Evolutionary conservation across 73 alveolate species (phyloP).

Genomic region (Loxodes magnus): DNA sequence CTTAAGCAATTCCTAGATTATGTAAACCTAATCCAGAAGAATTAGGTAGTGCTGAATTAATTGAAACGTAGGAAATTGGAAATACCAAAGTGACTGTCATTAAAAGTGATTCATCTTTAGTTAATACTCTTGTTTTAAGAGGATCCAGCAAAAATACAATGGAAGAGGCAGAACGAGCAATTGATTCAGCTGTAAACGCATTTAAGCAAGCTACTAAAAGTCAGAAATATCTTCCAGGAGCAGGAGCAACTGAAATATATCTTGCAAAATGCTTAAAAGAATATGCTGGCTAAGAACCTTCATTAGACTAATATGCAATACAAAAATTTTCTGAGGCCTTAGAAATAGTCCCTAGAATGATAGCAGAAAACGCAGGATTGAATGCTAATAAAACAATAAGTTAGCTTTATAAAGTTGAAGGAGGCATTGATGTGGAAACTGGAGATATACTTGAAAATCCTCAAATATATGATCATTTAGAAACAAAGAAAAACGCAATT

Average conservation of each 20-base stretch:
- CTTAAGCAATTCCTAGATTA: constrained; percentile 71
- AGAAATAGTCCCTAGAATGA: constrained; percentile 92
- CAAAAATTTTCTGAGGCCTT: constrained; percentile 93
- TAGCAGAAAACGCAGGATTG: constrained; percentile 94
- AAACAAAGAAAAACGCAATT: constrained; percentile 92
- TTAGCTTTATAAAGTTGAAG: constrained; percentile 71
- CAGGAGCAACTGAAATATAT: constrained; percentile 71
- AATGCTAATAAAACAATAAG: constrained; percentile 86
- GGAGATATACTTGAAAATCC: constrained; percentile 60
- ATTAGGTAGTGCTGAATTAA: constrained; percentile 84
- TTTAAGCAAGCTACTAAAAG: too few relatives aligned
- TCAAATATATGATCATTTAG: constrained; percentile 74
- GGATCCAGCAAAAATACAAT: constrained; percentile 82
- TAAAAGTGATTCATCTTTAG: constrained; percentile 49
- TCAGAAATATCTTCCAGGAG: constrained; percentile 41
- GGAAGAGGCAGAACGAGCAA: constrained; percentile 92
- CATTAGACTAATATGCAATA: constrained; percentile 93
- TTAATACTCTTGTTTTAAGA: constrained; percentile 71
- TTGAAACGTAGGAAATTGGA: constrained; percentile 74
- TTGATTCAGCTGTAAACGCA: constrained; percentile 90
- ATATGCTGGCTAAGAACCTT: constrained; percentile 44
- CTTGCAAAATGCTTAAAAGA: constrained; percentile 41
- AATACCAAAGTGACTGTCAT: constrained; percentile 70
- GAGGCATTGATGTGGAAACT: constrained; percentile 78
- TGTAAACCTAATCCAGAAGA: constrained; percentile 94